phyloP scores from a whole-genome alignment of 2,329 filamentous ascomycete species.

The Colletotrichum lindemuthianum region DNA sequence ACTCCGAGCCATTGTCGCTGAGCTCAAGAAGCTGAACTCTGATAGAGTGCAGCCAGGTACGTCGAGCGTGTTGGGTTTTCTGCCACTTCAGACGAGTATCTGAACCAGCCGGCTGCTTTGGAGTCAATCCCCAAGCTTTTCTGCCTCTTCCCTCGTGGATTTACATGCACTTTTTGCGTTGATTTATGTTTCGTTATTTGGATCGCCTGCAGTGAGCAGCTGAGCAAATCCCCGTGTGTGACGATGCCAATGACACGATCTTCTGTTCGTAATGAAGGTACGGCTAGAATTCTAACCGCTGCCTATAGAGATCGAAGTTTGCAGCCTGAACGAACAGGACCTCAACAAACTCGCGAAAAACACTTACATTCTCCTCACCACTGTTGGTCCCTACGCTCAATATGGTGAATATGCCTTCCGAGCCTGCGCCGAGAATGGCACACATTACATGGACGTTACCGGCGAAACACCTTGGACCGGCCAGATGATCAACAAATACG shows the following conservation, averaged over 20 bases:
- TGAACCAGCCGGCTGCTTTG: neutral
- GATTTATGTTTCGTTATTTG: no score
- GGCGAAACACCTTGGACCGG: conserved; percentile 68
- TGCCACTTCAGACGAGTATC: conserved; percentile 11
- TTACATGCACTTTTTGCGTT: no score
- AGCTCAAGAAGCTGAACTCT: conserved; percentile 72
- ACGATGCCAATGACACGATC: neutral
- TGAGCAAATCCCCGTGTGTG: no score
- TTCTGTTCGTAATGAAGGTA: neutral
- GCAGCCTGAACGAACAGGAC: conserved; percentile 56
- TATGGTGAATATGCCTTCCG: conserved; percentile 69
- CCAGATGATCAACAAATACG: conserved; percentile 70
- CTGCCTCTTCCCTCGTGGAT: neutral
- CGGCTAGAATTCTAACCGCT: conserved; percentile 4
- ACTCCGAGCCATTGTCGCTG: conserved; percentile 73
- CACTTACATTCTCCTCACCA: conserved; percentile 65
- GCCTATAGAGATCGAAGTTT: conserved; percentile 62
- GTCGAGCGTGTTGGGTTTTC: conserved; percentile 33
- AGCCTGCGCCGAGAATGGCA: conserved; percentile 70
- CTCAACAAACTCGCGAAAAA: conserved; percentile 63
- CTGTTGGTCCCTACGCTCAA: conserved; percentile 67
- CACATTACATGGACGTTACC: conserved; percentile 72
- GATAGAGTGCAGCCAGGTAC: conserved; percentile 78
- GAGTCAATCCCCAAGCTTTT: neutral
- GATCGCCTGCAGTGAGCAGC: no score